Evolutionary conservation across 2,329 filamentous ascomycete species (phyloP).

Genomic region (Apiospora hydei): DNA sequence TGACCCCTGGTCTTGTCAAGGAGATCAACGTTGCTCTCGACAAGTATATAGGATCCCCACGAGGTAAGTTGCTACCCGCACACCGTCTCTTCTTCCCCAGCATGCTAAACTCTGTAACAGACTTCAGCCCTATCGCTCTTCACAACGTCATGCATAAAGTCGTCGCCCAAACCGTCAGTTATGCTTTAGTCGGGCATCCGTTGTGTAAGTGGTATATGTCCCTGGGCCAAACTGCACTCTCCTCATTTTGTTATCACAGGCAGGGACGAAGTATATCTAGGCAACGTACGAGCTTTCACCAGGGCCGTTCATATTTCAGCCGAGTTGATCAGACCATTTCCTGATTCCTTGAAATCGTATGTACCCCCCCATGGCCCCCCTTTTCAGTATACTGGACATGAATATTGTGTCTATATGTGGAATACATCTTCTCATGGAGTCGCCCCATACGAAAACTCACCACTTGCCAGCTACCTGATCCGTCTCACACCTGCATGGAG

Average conservation of each 20-base stretch:
- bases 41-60: slow-evolving; percentile 6
- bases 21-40: slow-evolving; percentile 17
- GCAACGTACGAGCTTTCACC: slow-evolving; percentile 18
- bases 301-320: slow-evolving; percentile 6
- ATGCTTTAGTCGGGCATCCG: slow-evolving; percentile 20
- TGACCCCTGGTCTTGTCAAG: slow-evolving; percentile 16
- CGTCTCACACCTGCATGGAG: slow-evolving; percentile 23
- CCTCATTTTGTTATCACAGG: neutral
- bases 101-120: neutral
- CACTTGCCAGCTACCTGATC: neutral
- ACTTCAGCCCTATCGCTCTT: neutral
- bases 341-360: slow-evolving; percentile 15
- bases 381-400: neutral
- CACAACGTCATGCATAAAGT: slow-evolving; percentile 17
- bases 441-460: neutral
- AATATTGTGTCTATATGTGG: too few relatives aligned
- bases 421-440: neutral
- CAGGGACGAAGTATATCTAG: slow-evolving; percentile 16
- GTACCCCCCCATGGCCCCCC: neutral
- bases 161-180: neutral
- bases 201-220: slow-evolving; percentile 2
- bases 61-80: neutral
- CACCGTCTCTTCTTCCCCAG: too few relatives aligned
- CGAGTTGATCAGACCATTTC: slow-evolving; percentile 15
- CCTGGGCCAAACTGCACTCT: neutral